Evolutionary conservation across 352 stramenopile genomes (phyloP).

Genomic region (Blastocystis sp.): DNA sequence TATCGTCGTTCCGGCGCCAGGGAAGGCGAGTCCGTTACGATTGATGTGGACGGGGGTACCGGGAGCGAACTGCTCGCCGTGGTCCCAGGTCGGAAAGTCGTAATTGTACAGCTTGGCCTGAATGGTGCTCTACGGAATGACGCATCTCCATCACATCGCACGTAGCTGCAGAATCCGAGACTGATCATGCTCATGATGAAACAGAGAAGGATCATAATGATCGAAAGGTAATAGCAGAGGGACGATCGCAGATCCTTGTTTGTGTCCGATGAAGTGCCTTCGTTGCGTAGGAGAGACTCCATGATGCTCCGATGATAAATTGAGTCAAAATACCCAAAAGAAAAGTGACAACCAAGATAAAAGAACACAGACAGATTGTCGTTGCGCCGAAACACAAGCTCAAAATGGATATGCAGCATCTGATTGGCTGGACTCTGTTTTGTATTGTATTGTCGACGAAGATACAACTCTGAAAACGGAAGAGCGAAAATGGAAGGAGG

Average conservation of each 20-base stretch:
- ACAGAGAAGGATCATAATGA: constrained; percentile 27
- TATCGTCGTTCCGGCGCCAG: constrained; percentile 45
- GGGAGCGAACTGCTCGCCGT: background rate
- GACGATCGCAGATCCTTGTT: constrained; percentile 33
- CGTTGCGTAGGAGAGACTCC: background rate
- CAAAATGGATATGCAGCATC: background rate
- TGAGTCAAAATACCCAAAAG: too few species aligned
- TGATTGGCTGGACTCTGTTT: background rate
- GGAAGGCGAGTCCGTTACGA: constrained; percentile 22
- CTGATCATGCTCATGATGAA: constrained; percentile 54
- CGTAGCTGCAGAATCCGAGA: constrained; percentile 51
- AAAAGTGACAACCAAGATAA: background rate
- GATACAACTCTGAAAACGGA: too few species aligned
- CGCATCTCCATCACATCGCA: background rate
- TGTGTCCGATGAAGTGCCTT: background rate
- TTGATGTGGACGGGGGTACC: constrained; percentile 18
- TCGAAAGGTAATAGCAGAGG: constrained; percentile 43
- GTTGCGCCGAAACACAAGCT: background rate
- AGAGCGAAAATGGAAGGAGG: too few species aligned
- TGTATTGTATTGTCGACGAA: background rate
- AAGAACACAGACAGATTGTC: background rate
- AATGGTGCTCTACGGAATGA: constrained; percentile 21
- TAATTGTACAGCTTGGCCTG: constrained; percentile 39
- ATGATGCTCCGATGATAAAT: too few species aligned
- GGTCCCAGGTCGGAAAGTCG: constrained; percentile 28